Conservation (phyloP, 371 early-diverging fungal species). For the Syncephalastrum racemosum region DNA sequence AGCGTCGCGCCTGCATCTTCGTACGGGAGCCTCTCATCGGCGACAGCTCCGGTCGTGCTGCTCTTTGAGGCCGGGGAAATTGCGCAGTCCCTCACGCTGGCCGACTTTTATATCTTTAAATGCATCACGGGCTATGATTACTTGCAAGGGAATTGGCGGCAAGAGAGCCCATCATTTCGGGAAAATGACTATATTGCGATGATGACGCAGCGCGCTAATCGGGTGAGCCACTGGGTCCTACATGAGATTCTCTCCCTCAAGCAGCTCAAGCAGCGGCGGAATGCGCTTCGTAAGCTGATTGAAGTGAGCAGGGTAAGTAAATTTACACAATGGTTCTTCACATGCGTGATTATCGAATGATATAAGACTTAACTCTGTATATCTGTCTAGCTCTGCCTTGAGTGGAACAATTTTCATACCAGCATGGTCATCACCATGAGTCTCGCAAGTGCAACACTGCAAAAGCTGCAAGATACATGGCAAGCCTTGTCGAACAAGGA, state of each 20-base stretch:
- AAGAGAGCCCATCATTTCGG: not conserved
- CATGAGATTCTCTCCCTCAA: slow-evolving; percentile 22
- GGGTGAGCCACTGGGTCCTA: slow-evolving; percentile 38
- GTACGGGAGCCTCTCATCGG: not conserved
- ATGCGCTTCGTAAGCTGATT: slow-evolving; percentile 32
- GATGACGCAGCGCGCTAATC: slow-evolving; percentile 44
- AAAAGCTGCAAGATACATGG: slow-evolving; percentile 26
- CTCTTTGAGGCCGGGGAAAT: slow-evolving; percentile 27
- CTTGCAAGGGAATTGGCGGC: slow-evolving; percentile 26
- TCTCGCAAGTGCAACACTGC: slow-evolving; percentile 19
- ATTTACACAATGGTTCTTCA: not conserved
- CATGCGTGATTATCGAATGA: no score
- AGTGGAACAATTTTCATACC: slow-evolving; percentile 49
- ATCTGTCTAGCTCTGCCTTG: slow-evolving; percentile 28
- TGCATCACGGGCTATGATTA: slow-evolving; percentile 43
- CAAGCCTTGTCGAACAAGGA: slow-evolving; percentile 32
- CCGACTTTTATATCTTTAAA: slow-evolving; percentile 42
- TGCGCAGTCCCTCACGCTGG: slow-evolving; percentile 41
- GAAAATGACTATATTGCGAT: slow-evolving; percentile 24
- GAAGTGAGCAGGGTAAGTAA: slow-evolving; percentile 40
- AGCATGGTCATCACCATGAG: slow-evolving; percentile 45
- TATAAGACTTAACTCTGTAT: not conserved
- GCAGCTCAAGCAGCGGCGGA: slow-evolving; percentile 23
- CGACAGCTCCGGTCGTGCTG: slow-evolving; percentile 8
- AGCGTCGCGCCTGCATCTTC: not conserved